Base-by-base conservation (phyloP, 177 flowering plant species). In the Telopea speciosissima region DNA sequence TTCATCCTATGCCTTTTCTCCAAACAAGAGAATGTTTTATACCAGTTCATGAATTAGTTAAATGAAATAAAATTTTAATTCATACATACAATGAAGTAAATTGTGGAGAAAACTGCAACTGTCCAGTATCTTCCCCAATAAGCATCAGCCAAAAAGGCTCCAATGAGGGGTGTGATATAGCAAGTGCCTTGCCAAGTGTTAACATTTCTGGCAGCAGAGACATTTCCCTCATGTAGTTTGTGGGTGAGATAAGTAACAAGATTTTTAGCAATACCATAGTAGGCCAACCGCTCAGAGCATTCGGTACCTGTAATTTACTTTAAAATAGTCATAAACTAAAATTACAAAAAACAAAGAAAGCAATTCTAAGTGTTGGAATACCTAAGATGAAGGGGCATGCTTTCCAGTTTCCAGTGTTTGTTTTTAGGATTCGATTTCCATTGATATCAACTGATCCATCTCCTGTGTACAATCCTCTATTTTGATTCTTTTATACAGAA, bases 41-140 rank as follows among this genome's bases (percentile, higher is more conserved):
- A 36, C 40, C 40, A 36, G 40, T 36, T 36, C 40, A 36, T 36
- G 40, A 36, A 36, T 5, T 36, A 36, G 6, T 5, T 36, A 6
- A 36, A 36, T 36, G 40, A 62, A 31, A 12, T 2, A 25, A 11
- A 12, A 63, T 49, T n/a, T 25, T 16, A 23, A 24, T 42, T 49
- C 33, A 52, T 49, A 66, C 74, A 79, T 81, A 90, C 95, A 31
- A 90, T 77, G 75, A 90, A 82, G 77, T 90, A 91, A 49, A 90
- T 87, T 7, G 85, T 82, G 58, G 93, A 90, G 81, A 90, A 90
- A 59, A 72, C 81, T 26, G 93, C 94, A 68, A 91, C 90, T 40
- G 95, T 91, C 95, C 94, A 84, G 74, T 88, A 91, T 87, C 91
- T 82, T 79, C 95, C 97, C 87, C 87, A 90, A 68, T 85, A 87